phyloP scores from a whole-genome alignment of 129 eudicot genomes.

The Escallonia rubra region DNA sequence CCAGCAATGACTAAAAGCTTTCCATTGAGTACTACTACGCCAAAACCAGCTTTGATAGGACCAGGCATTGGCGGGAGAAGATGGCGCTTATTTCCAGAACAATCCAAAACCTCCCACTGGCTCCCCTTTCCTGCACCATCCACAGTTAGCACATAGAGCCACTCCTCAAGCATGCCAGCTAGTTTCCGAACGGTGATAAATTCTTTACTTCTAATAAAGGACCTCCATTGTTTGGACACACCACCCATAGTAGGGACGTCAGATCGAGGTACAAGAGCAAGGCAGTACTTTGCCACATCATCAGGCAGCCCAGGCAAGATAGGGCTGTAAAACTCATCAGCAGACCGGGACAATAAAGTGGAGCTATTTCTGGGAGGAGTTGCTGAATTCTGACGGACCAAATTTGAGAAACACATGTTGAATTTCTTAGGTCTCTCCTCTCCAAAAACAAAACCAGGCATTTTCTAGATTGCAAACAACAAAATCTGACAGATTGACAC shows the following conservation, averaged over 20 bases:
- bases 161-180: slow-evolving; percentile 84
- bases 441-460: slow-evolving; percentile 47
- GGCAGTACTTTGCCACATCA: slow-evolving; percentile 89
- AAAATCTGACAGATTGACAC: slow-evolving; percentile 16
- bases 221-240: slow-evolving; percentile 85
- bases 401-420: slow-evolving; percentile 42
- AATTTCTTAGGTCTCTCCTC: slow-evolving; percentile 36
- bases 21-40: slow-evolving; percentile 74
- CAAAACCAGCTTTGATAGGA: slow-evolving; percentile 59
- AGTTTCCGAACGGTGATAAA: slow-evolving; percentile 63
- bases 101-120: slow-evolving; percentile 96
- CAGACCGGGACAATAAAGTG: slow-evolving; percentile 18
- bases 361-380: slow-evolving; percentile 29
- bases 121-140: slow-evolving; percentile 68
- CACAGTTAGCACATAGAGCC: slow-evolving; percentile 75
- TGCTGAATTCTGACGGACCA: slow-evolving; percentile 22
- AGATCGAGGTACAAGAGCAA: slow-evolving; percentile 88
- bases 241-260: slow-evolving; percentile 73
- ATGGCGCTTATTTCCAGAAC: slow-evolving; percentile 50
- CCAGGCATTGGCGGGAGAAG: slow-evolving; percentile 75
- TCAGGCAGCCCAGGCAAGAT: slow-evolving; percentile 93
- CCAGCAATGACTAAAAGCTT: slow-evolving; percentile 90
- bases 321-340: slow-evolving; percentile 40
- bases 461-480: slow-evolving; percentile 23
- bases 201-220: slow-evolving; percentile 70